Evolutionary conservation across 371 early-diverging fungal species (phyloP).

Genomic region (Hamiltosporidium tvaerminnensis): DNA sequence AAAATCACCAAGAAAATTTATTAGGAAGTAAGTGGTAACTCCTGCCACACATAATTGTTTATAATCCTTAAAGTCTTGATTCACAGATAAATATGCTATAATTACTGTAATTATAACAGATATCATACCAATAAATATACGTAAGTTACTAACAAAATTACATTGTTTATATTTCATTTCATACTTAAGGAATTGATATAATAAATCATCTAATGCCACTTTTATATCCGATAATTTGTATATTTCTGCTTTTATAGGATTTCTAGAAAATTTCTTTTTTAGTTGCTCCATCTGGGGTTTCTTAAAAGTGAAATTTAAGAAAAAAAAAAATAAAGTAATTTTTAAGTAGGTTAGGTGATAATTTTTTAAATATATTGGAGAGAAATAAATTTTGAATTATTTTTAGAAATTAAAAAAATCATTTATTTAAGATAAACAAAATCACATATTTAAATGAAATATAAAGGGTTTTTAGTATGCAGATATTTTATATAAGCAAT

Average conservation of each 20-base stretch:
- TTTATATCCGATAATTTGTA: slow-evolving; percentile 30
- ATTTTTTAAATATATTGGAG: too few species aligned
- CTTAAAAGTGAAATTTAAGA: too few species aligned
- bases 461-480: too few species aligned
- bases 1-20: slow-evolving; percentile 21
- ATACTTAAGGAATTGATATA: slow-evolving; percentile 20
- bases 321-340: too few species aligned
- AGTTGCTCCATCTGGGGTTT: slow-evolving; percentile 15
- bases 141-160: slow-evolving; percentile 19
- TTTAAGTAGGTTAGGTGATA: too few species aligned
- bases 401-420: too few species aligned
- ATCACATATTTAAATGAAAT: too few species aligned
- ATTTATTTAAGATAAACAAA: too few species aligned
- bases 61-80: slow-evolving; percentile 28
- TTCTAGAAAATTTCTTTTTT: slow-evolving; percentile 22
- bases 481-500: too few species aligned
- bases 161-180: slow-evolving; percentile 10
- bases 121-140: slow-evolving; percentile 22
- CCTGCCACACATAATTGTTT: slow-evolving; percentile 3
- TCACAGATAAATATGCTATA: slow-evolving; percentile 16
- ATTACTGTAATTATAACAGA: slow-evolving; percentile 10
- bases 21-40: slow-evolving; percentile 18
- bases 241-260: slow-evolving; percentile 31
- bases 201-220: slow-evolving; percentile 28
- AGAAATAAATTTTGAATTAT: too few species aligned